phyloP scores from a whole-genome alignment of 1,139 yeast genomes.

The Cylindricascospora bacillispora region DNA sequence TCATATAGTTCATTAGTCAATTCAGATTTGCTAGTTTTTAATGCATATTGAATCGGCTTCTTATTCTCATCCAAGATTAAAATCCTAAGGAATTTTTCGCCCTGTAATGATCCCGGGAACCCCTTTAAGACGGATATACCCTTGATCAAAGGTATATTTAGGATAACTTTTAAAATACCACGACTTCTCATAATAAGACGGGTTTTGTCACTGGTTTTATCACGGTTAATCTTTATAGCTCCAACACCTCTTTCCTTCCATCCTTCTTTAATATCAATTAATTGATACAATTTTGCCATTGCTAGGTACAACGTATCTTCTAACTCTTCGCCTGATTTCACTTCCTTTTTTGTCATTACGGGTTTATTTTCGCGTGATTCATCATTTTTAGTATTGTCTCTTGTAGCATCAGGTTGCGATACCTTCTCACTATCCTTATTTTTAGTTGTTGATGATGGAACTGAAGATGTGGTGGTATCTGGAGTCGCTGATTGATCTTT shows the following conservation, averaged over 20 bases:
- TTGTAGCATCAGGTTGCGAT: conserved; percentile 5
- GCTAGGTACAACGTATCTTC: conserved; percentile 59
- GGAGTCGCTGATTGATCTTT: too few relatives aligned
- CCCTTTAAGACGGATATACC: conserved; percentile 59
- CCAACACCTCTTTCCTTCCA: conserved; percentile 98
- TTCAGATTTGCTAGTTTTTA: conserved; percentile 56
- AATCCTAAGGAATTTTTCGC: conserved; percentile 71
- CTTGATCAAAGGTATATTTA: conserved; percentile 56
- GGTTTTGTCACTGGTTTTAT: conserved; percentile 25
- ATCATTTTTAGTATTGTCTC: conserved; percentile 2
- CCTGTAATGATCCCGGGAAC: conserved; percentile 68
- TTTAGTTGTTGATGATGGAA: conserved; percentile 1
- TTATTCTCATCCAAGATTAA: conserved; percentile 44
- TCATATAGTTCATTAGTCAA: conserved; percentile 47
- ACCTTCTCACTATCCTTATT: conserved; percentile 1
- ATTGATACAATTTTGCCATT: conserved; percentile 68
- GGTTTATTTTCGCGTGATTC: conserved; percentile 22
- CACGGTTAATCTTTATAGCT: conserved; percentile 61
- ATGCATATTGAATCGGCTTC: conserved; percentile 68
- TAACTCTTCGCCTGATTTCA: conserved; percentile 83
- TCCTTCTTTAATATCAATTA: conserved; percentile 52
- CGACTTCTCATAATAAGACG: conserved; percentile 86
- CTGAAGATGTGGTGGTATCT: not conserved
- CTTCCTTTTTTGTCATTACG: conserved; percentile 36
- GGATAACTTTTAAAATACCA: conserved; percentile 69